Conservation (phyloP, 2,329 filamentous ascomycete species). For the Fulvia fulva region DNA sequence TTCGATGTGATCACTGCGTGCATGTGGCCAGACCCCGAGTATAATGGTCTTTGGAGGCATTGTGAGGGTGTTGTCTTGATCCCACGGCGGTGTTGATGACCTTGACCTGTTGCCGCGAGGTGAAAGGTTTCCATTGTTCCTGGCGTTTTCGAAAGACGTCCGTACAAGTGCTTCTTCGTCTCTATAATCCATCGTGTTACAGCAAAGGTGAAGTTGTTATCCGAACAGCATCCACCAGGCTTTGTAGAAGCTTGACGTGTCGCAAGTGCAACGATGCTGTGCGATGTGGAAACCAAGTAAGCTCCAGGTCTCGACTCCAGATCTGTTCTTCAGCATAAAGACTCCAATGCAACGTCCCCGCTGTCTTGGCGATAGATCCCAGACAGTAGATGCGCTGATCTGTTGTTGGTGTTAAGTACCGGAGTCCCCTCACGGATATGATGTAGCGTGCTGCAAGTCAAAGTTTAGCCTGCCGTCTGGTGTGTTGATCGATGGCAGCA, state of each 20-base stretch:
- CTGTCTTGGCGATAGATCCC: neutral
- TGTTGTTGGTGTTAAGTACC: neutral
- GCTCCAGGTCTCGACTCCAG: neutral
- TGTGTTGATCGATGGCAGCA: neutral
- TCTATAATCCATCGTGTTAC: neutral
- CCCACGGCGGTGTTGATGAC: conserved; percentile 5
- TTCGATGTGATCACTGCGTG: conserved; percentile 23
- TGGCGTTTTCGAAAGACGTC: conserved; percentile 3
- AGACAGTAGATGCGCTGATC: neutral
- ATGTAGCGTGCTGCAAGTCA: neutral
- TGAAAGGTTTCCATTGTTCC: conserved; percentile 6
- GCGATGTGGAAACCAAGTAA: neutral
- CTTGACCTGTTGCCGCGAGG: conserved; percentile 11
- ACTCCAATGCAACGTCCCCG: neutral
- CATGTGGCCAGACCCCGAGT: conserved; percentile 28
- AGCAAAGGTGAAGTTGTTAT: neutral
- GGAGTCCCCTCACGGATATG: neutral
- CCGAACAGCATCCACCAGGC: neutral
- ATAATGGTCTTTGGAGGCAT: conserved; percentile 24
- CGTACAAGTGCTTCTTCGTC: neutral
- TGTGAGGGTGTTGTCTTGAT: conserved; percentile 3
- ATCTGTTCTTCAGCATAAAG: neutral
- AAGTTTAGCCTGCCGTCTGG: neutral
- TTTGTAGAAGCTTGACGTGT: neutral
- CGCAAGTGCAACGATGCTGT: neutral